Evolutionary conservation across 139 green algal genomes (phyloP).

Genomic region (Picochlorum sp.): DNA sequence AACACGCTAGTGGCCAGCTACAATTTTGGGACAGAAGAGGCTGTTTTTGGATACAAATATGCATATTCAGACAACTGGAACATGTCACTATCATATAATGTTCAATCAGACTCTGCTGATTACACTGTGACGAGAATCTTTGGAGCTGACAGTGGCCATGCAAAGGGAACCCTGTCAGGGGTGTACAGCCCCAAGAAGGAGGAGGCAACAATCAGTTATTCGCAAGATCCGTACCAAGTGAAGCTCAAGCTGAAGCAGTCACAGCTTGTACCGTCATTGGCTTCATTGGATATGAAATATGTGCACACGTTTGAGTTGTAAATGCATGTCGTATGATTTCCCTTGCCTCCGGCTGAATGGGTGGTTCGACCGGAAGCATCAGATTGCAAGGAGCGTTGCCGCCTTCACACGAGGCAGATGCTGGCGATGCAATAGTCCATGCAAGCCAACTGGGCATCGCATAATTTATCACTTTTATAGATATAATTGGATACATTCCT

Average conservation of each 20-base stretch:
- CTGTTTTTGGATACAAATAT: slow-evolving; percentile 10
- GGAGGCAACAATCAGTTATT: slow-evolving; percentile 4
- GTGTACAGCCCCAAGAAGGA: neutral
- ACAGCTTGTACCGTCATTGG: too few species aligned
- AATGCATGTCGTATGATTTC: too few species aligned
- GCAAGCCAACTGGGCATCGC: neutral
- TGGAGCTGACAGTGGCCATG: too few species aligned
- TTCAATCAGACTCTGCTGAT: slow-evolving; percentile 9
- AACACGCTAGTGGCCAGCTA: slow-evolving; percentile 26
- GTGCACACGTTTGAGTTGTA: too few species aligned
- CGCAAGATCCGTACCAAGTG: too few species aligned
- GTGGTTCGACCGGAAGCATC: too few species aligned
- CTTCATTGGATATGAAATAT: too few species aligned
- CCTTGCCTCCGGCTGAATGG: too few species aligned
- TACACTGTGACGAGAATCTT: too few species aligned
- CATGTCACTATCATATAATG: slow-evolving; percentile 13
- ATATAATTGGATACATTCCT: neutral
- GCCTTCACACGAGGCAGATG: neutral
- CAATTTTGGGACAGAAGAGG: slow-evolving; percentile 24
- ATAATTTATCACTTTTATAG: too few species aligned
- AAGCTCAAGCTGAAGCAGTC: too few species aligned
- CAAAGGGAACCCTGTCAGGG: too few species aligned
- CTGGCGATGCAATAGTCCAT: neutral
- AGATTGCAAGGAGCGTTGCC: neutral
- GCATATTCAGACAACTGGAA: slow-evolving; percentile 1